A percentile compares a stretch with the other conserved stretches of the same genome.
These are phyloP conservation scores for Suhomyces emberorum DNA, from an alignment of 805 yeast species.

Conservation along the genomic window DNA sequence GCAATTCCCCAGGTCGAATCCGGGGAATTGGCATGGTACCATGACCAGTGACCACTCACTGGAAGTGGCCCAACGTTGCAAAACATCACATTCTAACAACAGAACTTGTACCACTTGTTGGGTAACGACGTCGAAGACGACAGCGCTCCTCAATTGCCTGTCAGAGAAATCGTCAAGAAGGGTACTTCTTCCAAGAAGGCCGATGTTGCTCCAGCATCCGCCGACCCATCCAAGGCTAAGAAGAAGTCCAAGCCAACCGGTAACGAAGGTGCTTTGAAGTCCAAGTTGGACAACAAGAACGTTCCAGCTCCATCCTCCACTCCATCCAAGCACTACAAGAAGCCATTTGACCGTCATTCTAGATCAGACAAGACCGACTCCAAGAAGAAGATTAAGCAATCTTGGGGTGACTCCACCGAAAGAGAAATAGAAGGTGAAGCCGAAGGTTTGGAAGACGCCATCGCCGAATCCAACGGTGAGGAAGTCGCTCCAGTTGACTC, in stretches of 20 bases:
- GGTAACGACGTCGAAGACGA: constrained; percentile 89
- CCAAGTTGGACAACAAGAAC: constrained; percentile 60
- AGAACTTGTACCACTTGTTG: constrained; percentile 81
- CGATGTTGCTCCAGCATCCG: constrained; percentile 77
- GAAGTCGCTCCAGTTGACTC: constrained; percentile 47
- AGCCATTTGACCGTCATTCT: constrained; percentile 78
- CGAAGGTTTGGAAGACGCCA: constrained; percentile 45
- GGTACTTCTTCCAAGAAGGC: constrained; percentile 82
- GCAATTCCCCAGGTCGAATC: background rate
- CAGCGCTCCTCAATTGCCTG: constrained; percentile 50
- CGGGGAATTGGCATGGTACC: too few relatives aligned
- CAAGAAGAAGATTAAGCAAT: constrained; percentile 76
- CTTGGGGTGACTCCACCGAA: constrained; percentile 81
- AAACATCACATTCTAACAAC: constrained; percentile 5
- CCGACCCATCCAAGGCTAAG: constrained; percentile 77
- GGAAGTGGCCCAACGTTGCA: background rate
- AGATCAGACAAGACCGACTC: constrained; percentile 83
- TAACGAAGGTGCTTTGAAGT: constrained; percentile 84
- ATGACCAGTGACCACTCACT: background rate
- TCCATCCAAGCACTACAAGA: constrained; percentile 54
- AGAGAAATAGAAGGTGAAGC: constrained; percentile 63
- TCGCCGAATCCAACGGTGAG: constrained; percentile 35
- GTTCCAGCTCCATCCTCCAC: constrained; percentile 54
- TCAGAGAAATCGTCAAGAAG: constrained; percentile 79
- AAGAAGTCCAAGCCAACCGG: constrained; percentile 69